These are phyloP conservation scores for Phytophthora uliginosa DNA, from an alignment of 352 stramenopile genomes.

Conservation along the genomic window DNA sequence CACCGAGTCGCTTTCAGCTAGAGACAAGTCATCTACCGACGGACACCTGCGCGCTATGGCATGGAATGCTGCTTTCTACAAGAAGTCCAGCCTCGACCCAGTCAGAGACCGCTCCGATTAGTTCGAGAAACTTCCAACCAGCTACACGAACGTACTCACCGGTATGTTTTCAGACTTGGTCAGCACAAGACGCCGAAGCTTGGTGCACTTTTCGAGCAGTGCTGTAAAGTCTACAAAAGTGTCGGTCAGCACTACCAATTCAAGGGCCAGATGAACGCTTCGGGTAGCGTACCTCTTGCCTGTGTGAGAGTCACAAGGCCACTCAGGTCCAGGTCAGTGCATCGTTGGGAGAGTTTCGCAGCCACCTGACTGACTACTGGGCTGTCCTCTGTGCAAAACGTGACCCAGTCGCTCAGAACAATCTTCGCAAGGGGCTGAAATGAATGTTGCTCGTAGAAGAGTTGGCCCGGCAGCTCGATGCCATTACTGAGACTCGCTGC, in stretches of 20 bases:
- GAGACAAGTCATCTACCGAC: slow-evolving; percentile 40
- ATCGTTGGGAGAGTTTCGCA: slow-evolving; percentile 51
- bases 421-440: slow-evolving; percentile 45
- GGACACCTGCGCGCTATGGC: slow-evolving; percentile 37
- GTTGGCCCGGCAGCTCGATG: slow-evolving; percentile 46
- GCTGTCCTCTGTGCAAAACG: slow-evolving; percentile 43
- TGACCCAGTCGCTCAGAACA: slow-evolving; percentile 64
- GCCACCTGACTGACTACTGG: slow-evolving; percentile 49
- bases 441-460: slow-evolving; percentile 75
- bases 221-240: slow-evolving; percentile 41
- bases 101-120: slow-evolving; percentile 15
- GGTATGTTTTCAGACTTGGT: slow-evolving; percentile 46
- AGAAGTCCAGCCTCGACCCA: slow-evolving; percentile 15
- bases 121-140: neutral
- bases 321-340: slow-evolving; percentile 55
- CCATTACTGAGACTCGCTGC: neutral
- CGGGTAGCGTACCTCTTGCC: slow-evolving; percentile 41
- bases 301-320: slow-evolving; percentile 40
- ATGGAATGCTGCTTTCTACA: slow-evolving; percentile 63
- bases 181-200: slow-evolving; percentile 54
- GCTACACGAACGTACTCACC: slow-evolving; percentile 25
- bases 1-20: slow-evolving; percentile 57
- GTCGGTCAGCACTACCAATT: neutral
- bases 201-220: slow-evolving; percentile 49
- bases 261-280: neutral